Conservation (phyloP, 768 basidiomycete genomes). For the Megacollybia marginata region DNA sequence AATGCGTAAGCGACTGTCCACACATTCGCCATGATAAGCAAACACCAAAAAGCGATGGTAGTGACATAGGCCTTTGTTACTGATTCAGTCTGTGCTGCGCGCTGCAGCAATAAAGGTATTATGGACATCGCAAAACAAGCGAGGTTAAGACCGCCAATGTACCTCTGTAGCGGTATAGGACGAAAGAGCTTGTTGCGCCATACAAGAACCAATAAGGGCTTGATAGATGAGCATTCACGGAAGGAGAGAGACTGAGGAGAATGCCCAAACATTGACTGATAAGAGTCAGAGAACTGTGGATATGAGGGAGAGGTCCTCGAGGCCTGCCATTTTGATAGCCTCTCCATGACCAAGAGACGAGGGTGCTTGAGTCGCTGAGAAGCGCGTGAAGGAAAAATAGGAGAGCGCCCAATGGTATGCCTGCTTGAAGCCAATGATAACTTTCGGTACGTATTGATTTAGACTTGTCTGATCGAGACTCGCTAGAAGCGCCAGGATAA, state of each 20-base stretch:
- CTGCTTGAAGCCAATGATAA: slow-evolving; percentile 21
- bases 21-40: slow-evolving; percentile 62
- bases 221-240: slow-evolving; percentile 21
- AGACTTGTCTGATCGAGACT: background rate
- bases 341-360: slow-evolving; percentile 86
- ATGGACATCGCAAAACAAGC: slow-evolving; percentile 61
- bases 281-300: slow-evolving; percentile 65
- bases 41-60: slow-evolving; percentile 52
- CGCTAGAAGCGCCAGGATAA: slow-evolving; percentile 50
- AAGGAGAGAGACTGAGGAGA: slow-evolving; percentile 8
- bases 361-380: slow-evolving; percentile 67
- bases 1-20: slow-evolving; percentile 91
- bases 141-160: slow-evolving; percentile 54
- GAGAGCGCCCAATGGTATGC: slow-evolving; percentile 58
- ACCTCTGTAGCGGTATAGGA: slow-evolving; percentile 56
- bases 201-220: slow-evolving; percentile 48
- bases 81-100: slow-evolving; percentile 32
- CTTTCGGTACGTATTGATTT: slow-evolving; percentile 5
- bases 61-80: slow-evolving; percentile 44
- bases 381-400: slow-evolving; percentile 70
- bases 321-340: slow-evolving; percentile 61
- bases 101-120: slow-evolving; percentile 44
- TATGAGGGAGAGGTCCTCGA: slow-evolving; percentile 65
- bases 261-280: slow-evolving; percentile 47
- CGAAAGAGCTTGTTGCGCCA: slow-evolving; percentile 44